Base-by-base conservation (phyloP, 768 basidiomycete genomes). In the Lentinula detonsa region DNA sequence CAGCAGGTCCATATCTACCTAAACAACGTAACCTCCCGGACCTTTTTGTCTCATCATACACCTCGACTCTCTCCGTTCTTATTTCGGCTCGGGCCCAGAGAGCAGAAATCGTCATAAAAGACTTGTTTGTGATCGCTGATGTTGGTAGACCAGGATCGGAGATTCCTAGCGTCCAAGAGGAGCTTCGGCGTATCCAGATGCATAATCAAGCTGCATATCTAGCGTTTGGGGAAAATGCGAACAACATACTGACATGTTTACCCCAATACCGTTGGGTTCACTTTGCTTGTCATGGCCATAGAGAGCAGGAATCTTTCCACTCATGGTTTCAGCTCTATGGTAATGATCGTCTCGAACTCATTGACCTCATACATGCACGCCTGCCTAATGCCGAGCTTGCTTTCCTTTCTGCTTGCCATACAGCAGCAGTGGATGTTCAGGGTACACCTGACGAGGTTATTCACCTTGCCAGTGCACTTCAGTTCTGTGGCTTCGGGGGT, bases 401-500 rank as follows among this genome's bases (percentile, higher is more conserved):
- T 0, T 65, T 67, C 49, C 46, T 67, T 5, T 57, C 66, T 15
- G 65, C 66, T 11, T 66, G 62, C 37, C 54, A 64, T 21, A 64
- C 49, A 11, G 63, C 74, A 0, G 66, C 70, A 6, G 16, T 61
- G 0, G 49, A 51, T 31, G 18, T 31, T 13, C n/a, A 7, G 15
- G n/a, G 7, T 4, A 66, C 70, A 4, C 69, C 72, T 0, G 72
- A 75, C 58, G 74, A 76, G 59, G 62, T 68, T 10, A 63, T 75
- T 3, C 71, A 74, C 34, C 72, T 75, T 6, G 74, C 74, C 1
- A 67, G 73, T 1, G 74, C 68, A 21, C 66, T 76, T 66, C 74
- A 72, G 35, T 75, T 75, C 49, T 61, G 66, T 0, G 74, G 74
- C 1, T 76, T 74, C 50, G 58, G 71, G 23, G 66, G 72, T 35